These are phyloP conservation scores for Fallopia convolvulus DNA, from an alignment of 148 eudicot species.

Conservation along the genomic window DNA sequence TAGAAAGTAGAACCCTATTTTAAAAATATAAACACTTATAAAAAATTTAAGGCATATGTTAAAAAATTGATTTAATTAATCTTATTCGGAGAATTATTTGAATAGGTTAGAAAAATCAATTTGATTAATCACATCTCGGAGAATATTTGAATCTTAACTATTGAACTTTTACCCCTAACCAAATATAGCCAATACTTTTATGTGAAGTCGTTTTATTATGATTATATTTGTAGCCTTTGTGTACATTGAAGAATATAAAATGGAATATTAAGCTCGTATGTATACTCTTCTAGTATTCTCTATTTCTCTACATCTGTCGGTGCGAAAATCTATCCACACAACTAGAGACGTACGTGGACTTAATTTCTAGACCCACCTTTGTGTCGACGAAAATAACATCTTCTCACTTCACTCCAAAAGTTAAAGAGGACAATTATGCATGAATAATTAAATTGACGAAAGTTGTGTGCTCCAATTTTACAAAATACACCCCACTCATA, in stretches of 20 bases:
- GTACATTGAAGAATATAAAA: background rate
- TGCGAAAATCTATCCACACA: background rate
- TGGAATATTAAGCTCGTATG: background rate
- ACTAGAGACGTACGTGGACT: background rate
- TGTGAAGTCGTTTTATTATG: background rate
- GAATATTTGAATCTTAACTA: no score
- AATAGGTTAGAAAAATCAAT: background rate
- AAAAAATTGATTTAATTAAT: no score
- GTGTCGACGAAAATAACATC: background rate
- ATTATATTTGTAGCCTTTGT: background rate
- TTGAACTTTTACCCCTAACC: no score
- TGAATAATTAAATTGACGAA: background rate
- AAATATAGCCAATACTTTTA: background rate
- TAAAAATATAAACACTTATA: no score
- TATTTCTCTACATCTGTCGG: slow-evolving; percentile 4
- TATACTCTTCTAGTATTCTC: no score
- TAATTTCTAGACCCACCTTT: background rate
- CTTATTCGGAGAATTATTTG: no score
- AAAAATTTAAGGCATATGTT: no score
- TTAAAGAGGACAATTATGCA: background rate
- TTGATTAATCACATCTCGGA: background rate
- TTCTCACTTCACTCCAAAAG: background rate
- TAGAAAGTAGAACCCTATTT: no score
- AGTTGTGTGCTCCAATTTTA: background rate
- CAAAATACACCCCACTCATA: background rate